Evolutionary conservation across 805 yeast genomes (phyloP).

Genomic region (Myxozyma geophila): DNA sequence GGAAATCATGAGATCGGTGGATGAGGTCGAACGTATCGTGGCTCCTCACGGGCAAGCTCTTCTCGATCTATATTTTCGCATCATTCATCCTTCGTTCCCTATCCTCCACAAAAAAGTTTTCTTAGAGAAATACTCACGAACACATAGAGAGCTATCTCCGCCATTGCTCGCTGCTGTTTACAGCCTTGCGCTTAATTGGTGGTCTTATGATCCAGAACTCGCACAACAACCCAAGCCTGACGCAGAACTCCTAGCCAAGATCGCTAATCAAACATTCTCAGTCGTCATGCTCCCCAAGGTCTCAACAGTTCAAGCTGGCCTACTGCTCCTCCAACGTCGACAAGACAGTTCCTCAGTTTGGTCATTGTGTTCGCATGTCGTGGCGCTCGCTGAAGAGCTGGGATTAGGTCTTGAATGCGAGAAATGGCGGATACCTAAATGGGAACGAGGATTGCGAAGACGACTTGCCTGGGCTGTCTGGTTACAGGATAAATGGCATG

Average conservation of each 20-base stretch:
- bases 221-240: conserved; percentile 81
- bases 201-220: conserved; percentile 84
- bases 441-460: conserved; percentile 90
- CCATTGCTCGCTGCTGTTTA: conserved; percentile 91
- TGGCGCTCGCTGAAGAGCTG: conserved; percentile 84
- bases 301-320: conserved; percentile 89
- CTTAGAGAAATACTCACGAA: conserved; percentile 84
- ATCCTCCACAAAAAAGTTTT: conserved; percentile 89
- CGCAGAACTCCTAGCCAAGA: conserved; percentile 65
- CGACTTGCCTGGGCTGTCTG: conserved; percentile 96
- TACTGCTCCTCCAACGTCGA: conserved; percentile 66
- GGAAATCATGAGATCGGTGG: conserved; percentile 75
- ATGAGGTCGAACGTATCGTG: conserved; percentile 79
- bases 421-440: conserved; percentile 88
- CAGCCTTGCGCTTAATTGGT: conserved; percentile 87
- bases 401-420: conserved; percentile 90
- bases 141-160: conserved; percentile 90
- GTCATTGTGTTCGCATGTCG: conserved; percentile 54
- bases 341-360: conserved; percentile 33
- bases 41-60: conserved; percentile 88
- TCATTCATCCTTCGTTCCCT: conserved; percentile 90
- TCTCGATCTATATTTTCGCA: conserved; percentile 74
- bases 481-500: conserved; percentile 88
- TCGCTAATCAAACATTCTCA: conserved; percentile 66
- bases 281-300: conserved; percentile 86